Conservation (phyloP, 179 eudicot species). For the Pouteria campechiana region DNA sequence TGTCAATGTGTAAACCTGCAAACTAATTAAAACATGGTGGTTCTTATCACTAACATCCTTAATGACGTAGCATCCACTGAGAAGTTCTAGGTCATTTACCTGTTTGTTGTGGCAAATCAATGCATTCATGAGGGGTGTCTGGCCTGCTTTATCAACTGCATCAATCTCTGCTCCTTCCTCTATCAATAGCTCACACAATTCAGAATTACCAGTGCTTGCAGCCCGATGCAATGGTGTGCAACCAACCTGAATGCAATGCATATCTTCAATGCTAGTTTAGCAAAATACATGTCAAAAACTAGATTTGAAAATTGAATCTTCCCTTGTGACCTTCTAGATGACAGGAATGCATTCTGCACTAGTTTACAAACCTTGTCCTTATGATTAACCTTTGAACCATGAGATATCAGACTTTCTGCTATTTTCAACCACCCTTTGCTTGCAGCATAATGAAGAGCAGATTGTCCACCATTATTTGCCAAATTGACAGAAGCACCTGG, state of each 20-base stretch:
- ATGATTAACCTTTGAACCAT: constrained; percentile 66
- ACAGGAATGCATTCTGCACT: not conserved
- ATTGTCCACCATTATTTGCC: constrained; percentile 85
- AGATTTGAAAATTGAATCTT: no score
- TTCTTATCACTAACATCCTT: no score
- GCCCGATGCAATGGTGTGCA: constrained; percentile 99
- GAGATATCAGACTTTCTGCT: constrained; percentile 67
- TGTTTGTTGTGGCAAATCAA: constrained; percentile 70
- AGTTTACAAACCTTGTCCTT: constrained; percentile 67
- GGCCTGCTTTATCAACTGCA: constrained; percentile 64
- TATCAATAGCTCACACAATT: constrained; percentile 71
- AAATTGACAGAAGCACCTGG: constrained; percentile 89
- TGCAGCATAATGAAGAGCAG: constrained; percentile 97
- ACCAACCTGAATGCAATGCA: constrained; percentile 52
- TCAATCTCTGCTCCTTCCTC: constrained; percentile 98
- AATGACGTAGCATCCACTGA: no score
- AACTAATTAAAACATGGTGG: no score
- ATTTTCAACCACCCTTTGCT: constrained; percentile 89
- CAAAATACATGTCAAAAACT: no score
- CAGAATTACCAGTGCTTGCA: constrained; percentile 80
- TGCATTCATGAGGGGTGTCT: constrained; percentile 91
- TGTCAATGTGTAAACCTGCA: no score
- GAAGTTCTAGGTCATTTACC: no score
- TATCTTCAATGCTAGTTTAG: no score
- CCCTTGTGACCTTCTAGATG: no score